phyloP scores from a whole-genome alignment of 2,329 filamentous ascomycete species.

The Scortechinia acanthostroma region DNA sequence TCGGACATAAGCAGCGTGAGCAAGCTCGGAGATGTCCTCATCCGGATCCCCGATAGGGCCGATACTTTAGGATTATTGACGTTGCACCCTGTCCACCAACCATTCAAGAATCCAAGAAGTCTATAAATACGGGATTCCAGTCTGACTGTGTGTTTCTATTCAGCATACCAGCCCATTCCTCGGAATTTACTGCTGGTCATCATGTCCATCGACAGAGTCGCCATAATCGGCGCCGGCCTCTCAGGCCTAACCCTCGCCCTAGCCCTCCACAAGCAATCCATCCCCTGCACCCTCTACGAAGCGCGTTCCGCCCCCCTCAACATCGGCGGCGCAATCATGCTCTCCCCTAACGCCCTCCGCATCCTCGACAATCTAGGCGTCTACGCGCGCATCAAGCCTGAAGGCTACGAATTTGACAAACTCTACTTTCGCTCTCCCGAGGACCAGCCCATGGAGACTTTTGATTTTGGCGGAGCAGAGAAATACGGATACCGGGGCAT shows the following conservation, averaged over 20 bases:
- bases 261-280: conserved; percentile 38
- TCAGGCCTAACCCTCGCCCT: conserved; percentile 44
- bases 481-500: conserved; percentile 43
- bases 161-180: neutral
- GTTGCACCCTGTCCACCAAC: too few species aligned
- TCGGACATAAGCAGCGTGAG: neutral
- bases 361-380: conserved; percentile 40
- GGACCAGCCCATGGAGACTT: conserved; percentile 23
- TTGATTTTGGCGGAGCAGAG: conserved; percentile 35
- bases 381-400: conserved; percentile 31
- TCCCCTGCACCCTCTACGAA: conserved; percentile 42
- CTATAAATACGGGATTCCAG: neutral
- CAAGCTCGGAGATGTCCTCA: too few species aligned
- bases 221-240: conserved; percentile 1
- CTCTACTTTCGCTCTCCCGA: conserved; percentile 33
- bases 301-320: conserved; percentile 30
- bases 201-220: neutral
- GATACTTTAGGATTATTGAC: too few species aligned
- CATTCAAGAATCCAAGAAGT: too few species aligned
- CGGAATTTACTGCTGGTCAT: neutral
- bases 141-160: neutral
- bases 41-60: too few species aligned
- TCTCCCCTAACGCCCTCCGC: conserved; percentile 48
- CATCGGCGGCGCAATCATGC: conserved; percentile 46
- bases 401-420: conserved; percentile 40